Percentiles rank a stretch among this genome's conserved stretches.
phyloP scores from a whole-genome alignment of 1,284 basidiomycete species.

The Vanrija sp. region DNA sequence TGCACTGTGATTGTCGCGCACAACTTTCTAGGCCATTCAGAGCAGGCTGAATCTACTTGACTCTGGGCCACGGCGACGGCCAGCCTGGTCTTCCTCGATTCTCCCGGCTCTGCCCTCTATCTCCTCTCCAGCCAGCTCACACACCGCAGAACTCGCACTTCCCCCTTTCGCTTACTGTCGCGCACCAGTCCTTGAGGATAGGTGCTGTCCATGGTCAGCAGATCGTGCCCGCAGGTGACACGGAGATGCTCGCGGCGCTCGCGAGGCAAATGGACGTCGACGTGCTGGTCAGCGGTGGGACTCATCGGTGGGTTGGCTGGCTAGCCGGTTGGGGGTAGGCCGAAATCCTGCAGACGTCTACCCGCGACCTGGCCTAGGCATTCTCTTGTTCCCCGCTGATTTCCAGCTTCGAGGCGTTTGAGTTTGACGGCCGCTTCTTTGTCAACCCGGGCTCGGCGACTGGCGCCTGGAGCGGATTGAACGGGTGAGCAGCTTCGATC shows the following conservation, averaged over 20 bases:
- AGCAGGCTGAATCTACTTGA: no score
- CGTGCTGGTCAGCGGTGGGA: constrained; percentile 87
- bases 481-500: constrained; percentile 55
- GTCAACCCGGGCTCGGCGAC: constrained; percentile 94
- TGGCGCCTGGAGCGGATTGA: constrained; percentile 83
- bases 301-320: constrained; percentile 68
- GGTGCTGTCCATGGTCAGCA: constrained; percentile 95
- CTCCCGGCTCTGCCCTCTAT: background rate
- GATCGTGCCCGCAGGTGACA: constrained; percentile 84
- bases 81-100: background rate
- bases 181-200: constrained; percentile 75
- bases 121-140: background rate
- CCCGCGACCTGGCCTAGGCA: background rate
- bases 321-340: background rate
- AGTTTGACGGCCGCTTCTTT: constrained; percentile 87
- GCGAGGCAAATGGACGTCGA: constrained; percentile 97
- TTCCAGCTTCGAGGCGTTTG: constrained; percentile 86
- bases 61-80: no score
- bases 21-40: background rate
- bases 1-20: no score
- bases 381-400: constrained; percentile 2
- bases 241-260: constrained; percentile 79
- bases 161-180: constrained; percentile 76
- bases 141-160: constrained; percentile 55
- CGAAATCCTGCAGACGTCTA: background rate